A percentile compares a stretch with the other conserved stretches of the same genome.
Conservation (phyloP, 176 grass and related monocot species). For the Aegilops tauschii region DNA sequence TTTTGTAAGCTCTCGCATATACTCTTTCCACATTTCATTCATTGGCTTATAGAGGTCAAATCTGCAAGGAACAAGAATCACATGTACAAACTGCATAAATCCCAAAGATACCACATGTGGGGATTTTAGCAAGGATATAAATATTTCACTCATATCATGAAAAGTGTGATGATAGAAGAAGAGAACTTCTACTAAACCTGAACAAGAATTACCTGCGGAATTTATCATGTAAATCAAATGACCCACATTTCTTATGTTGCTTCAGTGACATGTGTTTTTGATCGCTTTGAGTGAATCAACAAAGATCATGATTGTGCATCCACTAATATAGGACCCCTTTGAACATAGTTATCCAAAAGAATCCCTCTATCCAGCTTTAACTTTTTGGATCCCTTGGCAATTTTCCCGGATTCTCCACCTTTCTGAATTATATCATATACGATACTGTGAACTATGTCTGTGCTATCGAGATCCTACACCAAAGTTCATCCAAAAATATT, state of each 20-base stretch:
- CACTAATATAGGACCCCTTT: constrained; percentile 40
- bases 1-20: constrained; percentile 63
- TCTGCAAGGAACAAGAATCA: constrained; percentile 38
- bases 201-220: constrained; percentile 48
- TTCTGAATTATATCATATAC: constrained; percentile 69
- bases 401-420: constrained; percentile 47
- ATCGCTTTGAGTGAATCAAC: constrained; percentile 56
- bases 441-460: constrained; percentile 41
- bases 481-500: not conserved
- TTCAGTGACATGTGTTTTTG: constrained; percentile 64
- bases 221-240: constrained; percentile 46
- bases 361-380: constrained; percentile 59
- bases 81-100: constrained; percentile 14
- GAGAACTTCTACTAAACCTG: not conserved
- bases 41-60: constrained; percentile 83
- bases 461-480: constrained; percentile 34
- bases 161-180: not conserved
- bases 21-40: constrained; percentile 87
- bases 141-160: not conserved
- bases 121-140: constrained; percentile 12
- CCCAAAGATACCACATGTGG: not conserved
- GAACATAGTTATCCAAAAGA: constrained; percentile 59
- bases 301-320: constrained; percentile 53
- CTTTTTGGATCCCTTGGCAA: constrained; percentile 51
- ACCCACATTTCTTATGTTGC: constrained; percentile 64